phyloP scores from a whole-genome alignment of 192 early-diverging fungal species.

The Rhizophagus sp. region DNA sequence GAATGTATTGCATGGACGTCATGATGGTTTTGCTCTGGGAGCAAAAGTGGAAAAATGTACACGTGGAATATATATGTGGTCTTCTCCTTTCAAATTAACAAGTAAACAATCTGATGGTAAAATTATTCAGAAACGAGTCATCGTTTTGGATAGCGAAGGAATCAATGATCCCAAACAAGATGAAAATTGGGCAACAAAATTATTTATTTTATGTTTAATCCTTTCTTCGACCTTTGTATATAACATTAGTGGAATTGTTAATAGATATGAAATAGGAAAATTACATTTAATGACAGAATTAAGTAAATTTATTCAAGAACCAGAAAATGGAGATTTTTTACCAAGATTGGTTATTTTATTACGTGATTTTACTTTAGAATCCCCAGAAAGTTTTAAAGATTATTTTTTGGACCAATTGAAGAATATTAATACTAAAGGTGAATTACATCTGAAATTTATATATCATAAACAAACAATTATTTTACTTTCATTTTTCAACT shows the following conservation, averaged over 20 bases:
- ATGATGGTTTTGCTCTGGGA: no score
- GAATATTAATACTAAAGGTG: neutral
- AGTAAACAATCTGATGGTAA: neutral
- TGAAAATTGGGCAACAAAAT: conserved; percentile 1
- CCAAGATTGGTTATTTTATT: conserved; percentile 13
- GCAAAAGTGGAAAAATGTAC: no score
- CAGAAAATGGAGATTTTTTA: neutral
- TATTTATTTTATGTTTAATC: conserved; percentile 24
- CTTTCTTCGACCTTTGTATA: conserved; percentile 26
- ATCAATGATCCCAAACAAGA: conserved; percentile 20
- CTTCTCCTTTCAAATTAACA: neutral
- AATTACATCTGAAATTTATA: no score
- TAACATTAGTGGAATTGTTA: conserved; percentile 17
- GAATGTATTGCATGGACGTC: no score
- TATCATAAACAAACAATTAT: no score
- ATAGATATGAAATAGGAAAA: conserved; percentile 8
- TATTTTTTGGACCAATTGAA: conserved; percentile 22
- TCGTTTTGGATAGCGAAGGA: conserved; percentile 20
- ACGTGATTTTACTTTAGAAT: conserved; percentile 4
- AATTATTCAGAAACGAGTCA: neutral
- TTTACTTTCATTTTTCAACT: no score
- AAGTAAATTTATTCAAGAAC: conserved; percentile 3
- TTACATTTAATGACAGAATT: conserved; percentile 22
- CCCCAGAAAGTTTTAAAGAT: neutral
- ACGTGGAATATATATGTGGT: neutral